phyloP scores from a whole-genome alignment of 345 rosid species.

The Hibiscus syriacus region DNA sequence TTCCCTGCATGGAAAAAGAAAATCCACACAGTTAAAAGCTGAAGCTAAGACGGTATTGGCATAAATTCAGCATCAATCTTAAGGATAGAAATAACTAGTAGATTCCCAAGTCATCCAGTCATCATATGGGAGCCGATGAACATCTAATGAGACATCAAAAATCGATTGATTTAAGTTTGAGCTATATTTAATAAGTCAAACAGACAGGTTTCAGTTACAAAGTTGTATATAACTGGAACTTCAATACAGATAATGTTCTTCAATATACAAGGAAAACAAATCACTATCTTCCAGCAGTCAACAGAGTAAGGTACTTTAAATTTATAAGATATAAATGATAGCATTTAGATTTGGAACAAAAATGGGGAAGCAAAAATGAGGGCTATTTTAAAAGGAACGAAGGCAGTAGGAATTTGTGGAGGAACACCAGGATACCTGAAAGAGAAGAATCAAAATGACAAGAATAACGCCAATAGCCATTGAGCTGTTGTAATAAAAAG shows the following conservation, averaged over 20 bases:
- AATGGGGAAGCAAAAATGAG: not conserved
- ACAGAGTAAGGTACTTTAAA: not conserved
- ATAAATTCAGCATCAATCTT: not conserved
- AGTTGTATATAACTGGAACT: not conserved
- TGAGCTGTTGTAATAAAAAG: conserved; percentile 84
- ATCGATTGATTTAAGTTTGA: not conserved
- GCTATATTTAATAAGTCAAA: not conserved
- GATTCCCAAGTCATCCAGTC: not conserved
- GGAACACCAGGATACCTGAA: conserved; percentile 50
- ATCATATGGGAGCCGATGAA: not conserved
- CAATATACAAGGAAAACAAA: not conserved
- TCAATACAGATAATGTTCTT: not conserved
- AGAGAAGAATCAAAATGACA: conserved; percentile 59
- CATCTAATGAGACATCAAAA: not conserved
- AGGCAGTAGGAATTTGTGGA: not conserved
- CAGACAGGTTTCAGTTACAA: not conserved
- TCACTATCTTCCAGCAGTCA: not conserved
- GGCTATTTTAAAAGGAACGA: not conserved
- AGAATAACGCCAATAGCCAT: conserved; percentile 90
- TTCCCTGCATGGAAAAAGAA: conserved; percentile 8
- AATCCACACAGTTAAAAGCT: not conserved
- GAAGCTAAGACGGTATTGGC: not conserved
- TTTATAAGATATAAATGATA: not conserved
- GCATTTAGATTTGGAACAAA: not conserved
- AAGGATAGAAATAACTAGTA: not conserved